These are phyloP conservation scores for Macadamia integrifolia DNA, from an alignment of 164 flowering plant genomes.

Conservation along the genomic window DNA sequence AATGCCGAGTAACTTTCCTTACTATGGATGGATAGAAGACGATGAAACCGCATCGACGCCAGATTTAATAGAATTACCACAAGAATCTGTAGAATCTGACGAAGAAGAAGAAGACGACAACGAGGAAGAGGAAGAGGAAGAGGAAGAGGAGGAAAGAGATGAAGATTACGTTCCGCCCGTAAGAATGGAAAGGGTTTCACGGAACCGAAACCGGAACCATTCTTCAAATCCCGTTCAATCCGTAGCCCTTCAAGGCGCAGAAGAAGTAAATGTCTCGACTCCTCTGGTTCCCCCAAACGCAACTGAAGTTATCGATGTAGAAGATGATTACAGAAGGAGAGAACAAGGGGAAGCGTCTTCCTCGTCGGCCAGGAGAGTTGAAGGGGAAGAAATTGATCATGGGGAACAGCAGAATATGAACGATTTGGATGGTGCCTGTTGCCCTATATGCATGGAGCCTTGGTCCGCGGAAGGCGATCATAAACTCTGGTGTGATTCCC, in stretches of 20 bases:
- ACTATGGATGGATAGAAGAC: not conserved
- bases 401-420: not conserved
- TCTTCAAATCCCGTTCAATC: not conserved
- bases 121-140: not conserved
- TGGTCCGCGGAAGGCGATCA: conserved; percentile 59
- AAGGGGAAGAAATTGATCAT: not conserved
- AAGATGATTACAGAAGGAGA: not conserved
- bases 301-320: not conserved
- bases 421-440: conserved; percentile 53
- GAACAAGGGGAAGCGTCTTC: conserved; percentile 1
- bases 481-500: conserved; percentile 18
- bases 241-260: not conserved
- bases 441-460: conserved; percentile 65
- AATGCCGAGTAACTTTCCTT: not conserved
- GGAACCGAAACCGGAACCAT: too few relatives aligned
- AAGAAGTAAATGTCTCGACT: not conserved
- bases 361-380: conserved; percentile 2
- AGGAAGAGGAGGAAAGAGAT: not conserved
- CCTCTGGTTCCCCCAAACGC: not conserved
- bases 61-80: too few relatives aligned
- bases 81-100: too few relatives aligned
- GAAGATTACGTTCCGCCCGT: not conserved
- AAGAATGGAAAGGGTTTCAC: not conserved
- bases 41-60: not conserved
- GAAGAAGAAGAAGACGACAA: not conserved